Evolutionary conservation across 2,329 filamentous ascomycete species (phyloP), one percentile per base, ranked within the genome.

Genomic region (Claviceps maximensis): DNA sequence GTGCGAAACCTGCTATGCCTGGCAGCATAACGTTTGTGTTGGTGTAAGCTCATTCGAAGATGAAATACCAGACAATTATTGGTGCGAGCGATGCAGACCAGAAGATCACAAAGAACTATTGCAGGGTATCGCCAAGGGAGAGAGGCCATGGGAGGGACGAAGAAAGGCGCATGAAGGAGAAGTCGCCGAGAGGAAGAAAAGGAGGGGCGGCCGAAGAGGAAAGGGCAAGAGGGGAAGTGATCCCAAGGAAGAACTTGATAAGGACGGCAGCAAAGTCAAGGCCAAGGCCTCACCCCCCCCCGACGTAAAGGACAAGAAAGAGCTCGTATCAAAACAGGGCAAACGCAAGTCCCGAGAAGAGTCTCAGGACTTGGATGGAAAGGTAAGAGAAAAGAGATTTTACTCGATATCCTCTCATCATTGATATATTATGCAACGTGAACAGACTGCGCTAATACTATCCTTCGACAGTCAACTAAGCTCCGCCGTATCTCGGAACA

Each of bases 1-100:
- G 56, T 98, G 93, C 73, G 93, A 98, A 68, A 81, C 80, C 47
- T 98, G 93, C 69, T 82, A 82, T 49, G 91, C 86, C 44, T 98
- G 93, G 93, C 93, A 98, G 70, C 93, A 98, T 70, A 96, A 96
- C 63, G 84, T 94, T 58, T 98, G 93, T 66, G 88, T 98, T 75
- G 89, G 88, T 51, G 80, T 96, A 65, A 82, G 78, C 62, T 82
- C 84, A 47, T 89, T 87, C 60, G 80, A 84, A 33, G 86, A 90
- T 55, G 82, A 90, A 62, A 77, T 88, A 53, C 85, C 87, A 31
- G 86, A 86, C 56, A 78, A 87, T 68, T 98, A 98, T 72, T 94
- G 86, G 69, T 98, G 93, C 70, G 93, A 98, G 69, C 74, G 84
- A 69, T 97, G 93, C 72, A 79, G 79, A 51, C 93, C 93, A 0